phyloP scores from a whole-genome alignment of 2,329 filamentous ascomycete species.

The Davidsoniella australis region DNA sequence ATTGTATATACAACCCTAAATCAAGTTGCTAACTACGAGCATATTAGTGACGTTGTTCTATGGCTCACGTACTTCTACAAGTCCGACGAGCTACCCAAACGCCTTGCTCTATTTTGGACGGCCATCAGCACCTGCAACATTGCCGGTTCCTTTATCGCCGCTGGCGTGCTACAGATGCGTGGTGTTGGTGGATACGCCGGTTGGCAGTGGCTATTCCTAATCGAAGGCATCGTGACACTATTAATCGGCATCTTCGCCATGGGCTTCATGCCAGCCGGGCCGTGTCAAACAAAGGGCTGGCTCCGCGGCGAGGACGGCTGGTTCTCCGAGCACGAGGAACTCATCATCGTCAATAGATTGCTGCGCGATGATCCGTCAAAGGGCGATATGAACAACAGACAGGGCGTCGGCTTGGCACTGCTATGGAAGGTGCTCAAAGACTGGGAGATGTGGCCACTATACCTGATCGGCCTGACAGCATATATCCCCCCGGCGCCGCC shows the following conservation, averaged over 20 bases:
- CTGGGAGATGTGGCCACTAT: conserved; percentile 44
- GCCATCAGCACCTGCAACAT: conserved; percentile 16
- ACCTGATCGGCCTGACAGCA: conserved; percentile 32
- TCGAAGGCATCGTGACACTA: conserved; percentile 19
- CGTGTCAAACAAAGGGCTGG: conserved; percentile 35
- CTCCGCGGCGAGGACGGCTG: conserved; percentile 41
- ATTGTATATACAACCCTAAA: not conserved
- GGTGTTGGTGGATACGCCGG: conserved; percentile 22
- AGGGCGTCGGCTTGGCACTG: conserved; percentile 24
- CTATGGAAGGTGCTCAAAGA: conserved; percentile 38
- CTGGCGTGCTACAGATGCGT: conserved; percentile 21
- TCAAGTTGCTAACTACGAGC: too few species aligned
- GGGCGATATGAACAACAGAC: conserved; percentile 43
- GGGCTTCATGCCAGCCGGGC: conserved; percentile 28
- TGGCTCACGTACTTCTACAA: conserved; percentile 21
- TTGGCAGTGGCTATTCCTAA: conserved; percentile 22
- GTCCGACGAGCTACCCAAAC: conserved; percentile 18
- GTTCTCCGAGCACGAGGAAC: conserved; percentile 43
- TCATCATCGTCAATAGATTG: conserved; percentile 44
- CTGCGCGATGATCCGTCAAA: conserved; percentile 44
- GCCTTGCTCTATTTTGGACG: conserved; percentile 20
- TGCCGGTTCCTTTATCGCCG: conserved; percentile 30
- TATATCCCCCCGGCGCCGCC: conserved; percentile 28
- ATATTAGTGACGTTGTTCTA: conserved; percentile 17
- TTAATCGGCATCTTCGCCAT: conserved; percentile 27